These are phyloP conservation scores for Metschnikowia orientalis DNA, from an alignment of 805 yeast species.

Conservation along the genomic window DNA sequence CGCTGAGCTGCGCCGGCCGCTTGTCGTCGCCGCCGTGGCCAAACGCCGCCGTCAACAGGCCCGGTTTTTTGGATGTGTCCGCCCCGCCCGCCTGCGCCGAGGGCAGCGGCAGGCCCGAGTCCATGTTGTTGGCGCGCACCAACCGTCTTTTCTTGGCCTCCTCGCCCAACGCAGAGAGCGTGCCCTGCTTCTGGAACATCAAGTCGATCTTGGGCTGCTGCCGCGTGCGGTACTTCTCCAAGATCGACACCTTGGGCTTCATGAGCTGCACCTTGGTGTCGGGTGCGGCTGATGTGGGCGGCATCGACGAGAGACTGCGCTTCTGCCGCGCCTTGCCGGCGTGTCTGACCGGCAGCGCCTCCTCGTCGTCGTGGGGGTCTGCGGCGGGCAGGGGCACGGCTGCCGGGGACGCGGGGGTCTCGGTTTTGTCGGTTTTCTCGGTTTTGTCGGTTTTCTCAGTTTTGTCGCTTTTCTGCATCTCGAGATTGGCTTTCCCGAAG, in stretches of 20 bases:
- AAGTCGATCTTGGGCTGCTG: slow-evolving; percentile 33
- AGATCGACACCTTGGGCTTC: slow-evolving; percentile 39
- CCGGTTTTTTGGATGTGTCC: slow-evolving; percentile 2
- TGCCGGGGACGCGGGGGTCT: not conserved
- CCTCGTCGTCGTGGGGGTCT: slow-evolving; percentile 27
- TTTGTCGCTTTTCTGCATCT: no score
- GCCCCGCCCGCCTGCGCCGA: slow-evolving; percentile 1
- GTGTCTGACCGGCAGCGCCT: slow-evolving; percentile 33
- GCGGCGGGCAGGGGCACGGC: not conserved
- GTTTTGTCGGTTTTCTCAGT: no score
- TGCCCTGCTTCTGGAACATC: slow-evolving; percentile 15
- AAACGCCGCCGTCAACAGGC: slow-evolving; percentile 5
- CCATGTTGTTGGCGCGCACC: slow-evolving; percentile 26
- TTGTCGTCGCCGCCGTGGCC: slow-evolving; percentile 9
- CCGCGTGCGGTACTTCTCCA: slow-evolving; percentile 37
- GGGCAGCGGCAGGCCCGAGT: slow-evolving; percentile 4
- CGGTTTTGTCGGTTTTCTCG: not conserved
- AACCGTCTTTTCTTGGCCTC: slow-evolving; percentile 31
- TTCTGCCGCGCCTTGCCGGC: slow-evolving; percentile 30
- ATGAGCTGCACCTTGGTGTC: slow-evolving; percentile 37
- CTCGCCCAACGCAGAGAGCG: slow-evolving; percentile 20
- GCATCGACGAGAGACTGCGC: slow-evolving; percentile 9
- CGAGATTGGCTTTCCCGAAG: not conserved
- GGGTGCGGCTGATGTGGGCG: slow-evolving; percentile 11
- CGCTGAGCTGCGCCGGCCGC: slow-evolving; percentile 6